phyloP scores from a whole-genome alignment of 148 eudicot species.

The Rhododendron kiyosumense region DNA sequence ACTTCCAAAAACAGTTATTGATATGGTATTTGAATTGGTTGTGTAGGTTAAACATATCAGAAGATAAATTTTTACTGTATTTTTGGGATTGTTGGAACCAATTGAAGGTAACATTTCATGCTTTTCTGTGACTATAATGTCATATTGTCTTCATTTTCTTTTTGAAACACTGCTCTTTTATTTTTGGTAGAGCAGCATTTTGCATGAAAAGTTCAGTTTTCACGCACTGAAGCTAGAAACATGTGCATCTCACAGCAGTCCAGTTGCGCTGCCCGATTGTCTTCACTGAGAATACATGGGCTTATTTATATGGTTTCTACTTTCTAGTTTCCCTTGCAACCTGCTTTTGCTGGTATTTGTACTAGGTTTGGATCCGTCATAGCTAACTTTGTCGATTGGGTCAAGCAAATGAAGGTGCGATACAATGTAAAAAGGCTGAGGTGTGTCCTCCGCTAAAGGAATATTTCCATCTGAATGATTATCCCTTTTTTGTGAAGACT shows the following conservation, averaged over 20 bases:
- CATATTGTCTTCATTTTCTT: neutral
- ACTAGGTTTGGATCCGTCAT: neutral
- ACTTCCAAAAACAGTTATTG: neutral
- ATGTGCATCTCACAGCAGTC: neutral
- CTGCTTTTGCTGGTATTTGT: slow-evolving; percentile 1
- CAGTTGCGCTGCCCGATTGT: neutral
- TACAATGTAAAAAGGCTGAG: neutral
- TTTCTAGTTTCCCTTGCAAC: neutral
- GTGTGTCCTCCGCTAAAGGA: neutral
- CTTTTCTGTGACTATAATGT: neutral
- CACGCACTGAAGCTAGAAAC: neutral
- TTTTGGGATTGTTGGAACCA: slow-evolving; percentile 92
- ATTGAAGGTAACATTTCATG: slow-evolving; percentile 45
- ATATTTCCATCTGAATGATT: neutral
- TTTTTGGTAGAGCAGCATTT: neutral
- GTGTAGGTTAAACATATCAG: slow-evolving; percentile 61
- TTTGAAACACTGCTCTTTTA: neutral
- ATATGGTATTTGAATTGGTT: slow-evolving; percentile 18
- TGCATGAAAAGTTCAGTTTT: neutral
- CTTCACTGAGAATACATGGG: neutral
- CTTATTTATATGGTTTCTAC: neutral
- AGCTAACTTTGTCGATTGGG: neutral
- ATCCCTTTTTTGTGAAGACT: neutral
- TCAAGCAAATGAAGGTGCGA: neutral
- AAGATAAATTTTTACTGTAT: slow-evolving; percentile 62